A percentile compares a stretch with the other conserved stretches of the same genome.
These are phyloP conservation scores for Flaveria robusta DNA, from an alignment of 129 eudicot genomes.

Conservation along the genomic window DNA sequence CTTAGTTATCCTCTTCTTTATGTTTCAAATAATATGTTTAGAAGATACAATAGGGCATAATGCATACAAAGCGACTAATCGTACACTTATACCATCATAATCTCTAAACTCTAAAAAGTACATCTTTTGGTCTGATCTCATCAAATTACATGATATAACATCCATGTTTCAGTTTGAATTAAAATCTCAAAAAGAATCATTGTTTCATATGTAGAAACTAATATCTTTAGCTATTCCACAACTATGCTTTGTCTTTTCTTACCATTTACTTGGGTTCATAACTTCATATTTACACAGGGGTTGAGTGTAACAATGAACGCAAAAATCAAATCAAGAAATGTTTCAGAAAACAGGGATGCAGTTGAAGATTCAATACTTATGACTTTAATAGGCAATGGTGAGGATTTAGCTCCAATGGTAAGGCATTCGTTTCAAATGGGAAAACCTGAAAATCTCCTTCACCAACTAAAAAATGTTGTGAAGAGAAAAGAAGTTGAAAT, in stretches of 20 bases:
- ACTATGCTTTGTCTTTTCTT: background rate
- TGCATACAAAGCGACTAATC: background rate
- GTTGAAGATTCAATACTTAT: conserved; percentile 81
- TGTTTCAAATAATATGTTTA: background rate
- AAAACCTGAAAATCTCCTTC: conserved; percentile 69
- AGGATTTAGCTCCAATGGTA: conserved; percentile 86
- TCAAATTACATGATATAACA: conserved; percentile 1
- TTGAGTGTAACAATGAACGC: conserved; percentile 49
- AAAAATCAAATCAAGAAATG: conserved; percentile 59
- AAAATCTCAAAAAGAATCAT: background rate
- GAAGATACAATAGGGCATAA: background rate
- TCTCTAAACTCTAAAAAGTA: background rate
- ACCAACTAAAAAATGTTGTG: conserved; percentile 67
- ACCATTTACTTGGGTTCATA: conserved; percentile 5
- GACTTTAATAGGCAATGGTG: conserved; percentile 80
- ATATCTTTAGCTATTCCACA: background rate
- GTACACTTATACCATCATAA: background rate
- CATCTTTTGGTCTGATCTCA: background rate
- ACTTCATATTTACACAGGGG: conserved; percentile 20
- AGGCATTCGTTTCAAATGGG: conserved; percentile 74
- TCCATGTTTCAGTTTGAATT: conserved; percentile 7
- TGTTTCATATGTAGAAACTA: background rate
- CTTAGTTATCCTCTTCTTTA: background rate
- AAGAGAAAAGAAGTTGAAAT: conserved; percentile 82
- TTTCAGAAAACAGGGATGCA: conserved; percentile 72